These are phyloP conservation scores for Boletus vinaceobasis DNA, from an alignment of 768 basidiomycete species.

Conservation along the genomic window DNA sequence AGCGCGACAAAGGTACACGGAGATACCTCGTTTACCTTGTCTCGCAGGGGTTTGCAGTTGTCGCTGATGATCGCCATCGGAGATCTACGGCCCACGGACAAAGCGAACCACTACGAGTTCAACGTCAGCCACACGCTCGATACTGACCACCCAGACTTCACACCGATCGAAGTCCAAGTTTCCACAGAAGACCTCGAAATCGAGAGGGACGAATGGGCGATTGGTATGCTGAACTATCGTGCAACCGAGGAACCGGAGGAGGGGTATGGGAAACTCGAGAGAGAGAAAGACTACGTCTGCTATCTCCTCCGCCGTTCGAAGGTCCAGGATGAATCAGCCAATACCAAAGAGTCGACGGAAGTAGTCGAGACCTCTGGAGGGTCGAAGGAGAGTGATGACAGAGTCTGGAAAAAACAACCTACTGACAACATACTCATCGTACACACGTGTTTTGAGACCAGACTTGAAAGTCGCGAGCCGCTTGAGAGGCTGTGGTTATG, in stretches of 20 bases:
- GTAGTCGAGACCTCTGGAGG: neutral
- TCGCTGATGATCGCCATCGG: slow-evolving; percentile 11
- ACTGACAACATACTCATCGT: neutral
- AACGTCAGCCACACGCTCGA: neutral
- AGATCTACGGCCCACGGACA: neutral
- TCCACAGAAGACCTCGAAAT: too few relatives aligned
- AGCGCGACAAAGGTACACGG: slow-evolving; percentile 5
- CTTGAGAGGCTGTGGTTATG: neutral
- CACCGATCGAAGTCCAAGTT: neutral
- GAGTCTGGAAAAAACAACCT: neutral
- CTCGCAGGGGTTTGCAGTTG: slow-evolving; percentile 14
- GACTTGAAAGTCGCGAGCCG: neutral
- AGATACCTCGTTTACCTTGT: slow-evolving; percentile 12
- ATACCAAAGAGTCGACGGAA: too few relatives aligned
- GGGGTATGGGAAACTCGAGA: neutral
- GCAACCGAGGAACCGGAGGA: neutral
- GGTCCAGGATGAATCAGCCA: neutral
- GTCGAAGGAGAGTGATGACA: neutral
- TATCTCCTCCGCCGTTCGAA: neutral
- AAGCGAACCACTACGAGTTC: neutral
- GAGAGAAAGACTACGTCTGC: neutral
- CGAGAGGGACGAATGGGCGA: neutral
- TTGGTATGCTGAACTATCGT: neutral
- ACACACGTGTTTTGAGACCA: neutral
- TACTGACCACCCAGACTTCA: neutral